Percentiles rank a stretch among this genome's conserved stretches.
Conservation (phyloP, 139 green algal species). For the Chlorella sorokiniana region DNA sequence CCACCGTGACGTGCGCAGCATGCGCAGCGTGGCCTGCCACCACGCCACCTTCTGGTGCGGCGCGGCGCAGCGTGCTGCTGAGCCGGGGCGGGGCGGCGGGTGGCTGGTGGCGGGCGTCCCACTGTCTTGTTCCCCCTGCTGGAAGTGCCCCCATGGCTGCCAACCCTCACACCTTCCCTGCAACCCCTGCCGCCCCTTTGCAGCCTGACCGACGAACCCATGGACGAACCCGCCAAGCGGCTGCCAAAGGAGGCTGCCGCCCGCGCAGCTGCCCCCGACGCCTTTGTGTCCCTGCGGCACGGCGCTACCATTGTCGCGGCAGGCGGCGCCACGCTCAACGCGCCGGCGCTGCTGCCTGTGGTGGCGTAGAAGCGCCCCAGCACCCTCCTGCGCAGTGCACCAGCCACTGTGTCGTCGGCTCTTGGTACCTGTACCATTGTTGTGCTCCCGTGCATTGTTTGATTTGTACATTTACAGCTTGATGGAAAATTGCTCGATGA, state of each 20-base stretch:
- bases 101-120: background rate
- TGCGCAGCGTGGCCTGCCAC: slow-evolving; percentile 66
- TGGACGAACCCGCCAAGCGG: slow-evolving; percentile 68
- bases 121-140: background rate
- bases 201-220: slow-evolving; percentile 54
- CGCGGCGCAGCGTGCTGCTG: background rate
- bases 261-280: slow-evolving; percentile 36
- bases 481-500: background rate
- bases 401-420: too few relatives aligned
- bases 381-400: too few relatives aligned
- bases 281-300: slow-evolving; percentile 67
- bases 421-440: too few relatives aligned
- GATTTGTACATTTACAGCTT: too few relatives aligned
- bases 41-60: slow-evolving; percentile 65
- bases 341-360: slow-evolving; percentile 21
- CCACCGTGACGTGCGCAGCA: slow-evolving; percentile 59
- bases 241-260: slow-evolving; percentile 35
- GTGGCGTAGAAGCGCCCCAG: too few relatives aligned
- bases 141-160: background rate
- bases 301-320: slow-evolving; percentile 45
- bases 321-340: slow-evolving; percentile 27
- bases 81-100: too few relatives aligned
- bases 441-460: too few relatives aligned
- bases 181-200: background rate
- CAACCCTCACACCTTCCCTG: background rate